Percentiles rank a stretch among this genome's conserved stretches.
These are phyloP conservation scores for Morella rubra DNA, from an alignment of 306 rosid species.

Conservation along the genomic window DNA sequence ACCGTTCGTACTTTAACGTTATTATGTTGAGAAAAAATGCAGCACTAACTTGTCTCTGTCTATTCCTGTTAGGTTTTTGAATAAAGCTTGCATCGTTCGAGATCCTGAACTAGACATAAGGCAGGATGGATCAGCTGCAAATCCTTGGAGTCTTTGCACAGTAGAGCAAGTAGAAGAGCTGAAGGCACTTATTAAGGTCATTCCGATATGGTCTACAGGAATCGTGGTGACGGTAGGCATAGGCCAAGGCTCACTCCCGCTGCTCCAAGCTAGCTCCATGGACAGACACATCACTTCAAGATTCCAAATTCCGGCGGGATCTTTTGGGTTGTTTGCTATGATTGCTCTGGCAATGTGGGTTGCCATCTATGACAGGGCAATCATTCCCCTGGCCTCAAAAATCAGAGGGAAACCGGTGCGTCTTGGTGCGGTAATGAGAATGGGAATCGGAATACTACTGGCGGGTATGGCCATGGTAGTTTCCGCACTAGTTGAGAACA, in stretches of 20 bases:
- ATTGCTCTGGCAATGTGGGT: slow-evolving; percentile 43
- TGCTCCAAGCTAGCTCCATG: slow-evolving; percentile 67
- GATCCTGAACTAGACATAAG: slow-evolving; percentile 38
- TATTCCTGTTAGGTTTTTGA: slow-evolving; percentile 44
- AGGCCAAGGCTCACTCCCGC: slow-evolving; percentile 54
- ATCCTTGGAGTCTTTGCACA: slow-evolving; percentile 70
- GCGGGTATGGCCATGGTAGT: slow-evolving; percentile 39
- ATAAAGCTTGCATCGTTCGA: slow-evolving; percentile 57
- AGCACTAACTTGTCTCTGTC: background rate
- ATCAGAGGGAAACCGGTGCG: slow-evolving; percentile 43
- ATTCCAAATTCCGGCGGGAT: slow-evolving; percentile 66
- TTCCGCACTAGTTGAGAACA: slow-evolving; percentile 48
- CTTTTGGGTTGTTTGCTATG: slow-evolving; percentile 49
- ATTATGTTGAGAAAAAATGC: background rate
- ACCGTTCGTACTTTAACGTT: background rate
- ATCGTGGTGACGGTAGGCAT: slow-evolving; percentile 39
- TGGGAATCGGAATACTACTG: slow-evolving; percentile 61
- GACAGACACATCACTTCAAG: slow-evolving; percentile 49
- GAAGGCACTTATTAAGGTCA: slow-evolving; percentile 53
- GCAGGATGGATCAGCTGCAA: slow-evolving; percentile 48
- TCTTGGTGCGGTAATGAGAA: slow-evolving; percentile 43
- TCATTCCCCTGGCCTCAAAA: slow-evolving; percentile 59
- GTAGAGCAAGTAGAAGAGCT: slow-evolving; percentile 70
- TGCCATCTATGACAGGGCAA: slow-evolving; percentile 46
- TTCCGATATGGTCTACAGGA: slow-evolving; percentile 65